Evolutionary conservation across 179 eudicot genomes (phyloP).

Genomic region (Corrigiola litoralis): DNA sequence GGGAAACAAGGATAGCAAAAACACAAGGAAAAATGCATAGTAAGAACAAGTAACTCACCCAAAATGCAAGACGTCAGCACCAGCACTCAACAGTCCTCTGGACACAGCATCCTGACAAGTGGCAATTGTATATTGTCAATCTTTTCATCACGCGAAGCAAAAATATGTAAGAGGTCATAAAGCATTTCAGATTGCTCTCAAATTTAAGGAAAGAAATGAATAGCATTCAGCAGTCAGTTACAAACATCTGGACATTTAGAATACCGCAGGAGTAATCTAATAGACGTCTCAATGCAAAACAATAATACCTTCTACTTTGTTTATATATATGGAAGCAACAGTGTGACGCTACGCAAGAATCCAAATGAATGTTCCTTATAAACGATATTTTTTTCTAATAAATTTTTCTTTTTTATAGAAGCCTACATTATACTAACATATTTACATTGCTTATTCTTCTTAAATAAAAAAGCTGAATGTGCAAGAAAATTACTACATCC

Average conservation of each 20-base stretch:
- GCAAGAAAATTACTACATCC: neutral
- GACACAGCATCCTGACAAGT: slow-evolving; percentile 88
- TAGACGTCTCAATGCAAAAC: neutral
- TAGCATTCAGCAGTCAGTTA: neutral
- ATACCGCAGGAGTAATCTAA: neutral
- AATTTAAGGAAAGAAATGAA: neutral
- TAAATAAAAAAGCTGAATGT: neutral
- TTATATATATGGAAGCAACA: neutral
- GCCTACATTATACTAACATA: neutral
- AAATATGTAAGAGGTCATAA: neutral
- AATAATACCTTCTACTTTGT: neutral
- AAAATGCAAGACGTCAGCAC: slow-evolving; percentile 73
- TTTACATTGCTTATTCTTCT: neutral
- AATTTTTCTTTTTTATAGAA: neutral
- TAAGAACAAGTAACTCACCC: slow-evolving; percentile 44
- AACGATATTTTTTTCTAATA: neutral
- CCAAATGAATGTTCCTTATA: neutral
- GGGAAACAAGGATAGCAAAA: neutral
- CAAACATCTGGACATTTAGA: neutral
- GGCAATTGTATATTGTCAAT: neutral
- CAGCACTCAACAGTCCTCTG: slow-evolving; percentile 79
- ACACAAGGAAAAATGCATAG: neutral
- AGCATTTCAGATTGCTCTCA: neutral
- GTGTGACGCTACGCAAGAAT: neutral
- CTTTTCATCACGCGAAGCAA: slow-evolving; percentile 1